These are phyloP conservation scores for Suillus lakei DNA, from an alignment of 768 basidiomycete species.

Conservation along the genomic window DNA sequence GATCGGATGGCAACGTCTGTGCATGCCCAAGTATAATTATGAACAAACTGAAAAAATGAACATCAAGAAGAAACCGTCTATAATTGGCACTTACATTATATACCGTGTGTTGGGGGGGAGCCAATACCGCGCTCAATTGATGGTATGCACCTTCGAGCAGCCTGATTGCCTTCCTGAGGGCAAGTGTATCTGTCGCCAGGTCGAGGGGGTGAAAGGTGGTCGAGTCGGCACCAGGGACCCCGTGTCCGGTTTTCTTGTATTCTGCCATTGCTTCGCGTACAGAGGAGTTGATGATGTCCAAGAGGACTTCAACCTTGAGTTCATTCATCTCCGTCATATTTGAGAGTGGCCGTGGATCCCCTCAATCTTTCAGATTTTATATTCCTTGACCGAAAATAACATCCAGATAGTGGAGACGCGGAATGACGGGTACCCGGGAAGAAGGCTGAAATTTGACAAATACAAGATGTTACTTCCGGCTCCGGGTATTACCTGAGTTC, in stretches of 20 bases:
- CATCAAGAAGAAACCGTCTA: neutral
- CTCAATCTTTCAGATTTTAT: too few relatives aligned
- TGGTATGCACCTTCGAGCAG: conserved; percentile 32
- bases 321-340: too few relatives aligned
- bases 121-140: conserved; percentile 28
- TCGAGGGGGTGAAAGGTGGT: conserved; percentile 27
- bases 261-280: conserved; percentile 30
- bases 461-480: too few relatives aligned
- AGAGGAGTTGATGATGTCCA: conserved; percentile 36
- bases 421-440: too few relatives aligned
- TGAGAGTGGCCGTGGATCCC: too few relatives aligned
- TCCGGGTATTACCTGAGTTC: too few relatives aligned
- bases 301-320: too few relatives aligned
- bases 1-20: conserved; percentile 27
- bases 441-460: too few relatives aligned
- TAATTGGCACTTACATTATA: conserved; percentile 22
- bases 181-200: conserved; percentile 21
- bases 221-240: conserved; percentile 30
- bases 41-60: conserved; percentile 11
- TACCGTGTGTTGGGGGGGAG: conserved; percentile 32
- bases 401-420: too few relatives aligned
- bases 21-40: conserved; percentile 32
- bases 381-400: neutral
- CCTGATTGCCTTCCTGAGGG: conserved; percentile 29
- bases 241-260: conserved; percentile 26